These are phyloP conservation scores for Podaxis sp. DNA, from an alignment of 768 basidiomycete species.

Conservation along the genomic window DNA sequence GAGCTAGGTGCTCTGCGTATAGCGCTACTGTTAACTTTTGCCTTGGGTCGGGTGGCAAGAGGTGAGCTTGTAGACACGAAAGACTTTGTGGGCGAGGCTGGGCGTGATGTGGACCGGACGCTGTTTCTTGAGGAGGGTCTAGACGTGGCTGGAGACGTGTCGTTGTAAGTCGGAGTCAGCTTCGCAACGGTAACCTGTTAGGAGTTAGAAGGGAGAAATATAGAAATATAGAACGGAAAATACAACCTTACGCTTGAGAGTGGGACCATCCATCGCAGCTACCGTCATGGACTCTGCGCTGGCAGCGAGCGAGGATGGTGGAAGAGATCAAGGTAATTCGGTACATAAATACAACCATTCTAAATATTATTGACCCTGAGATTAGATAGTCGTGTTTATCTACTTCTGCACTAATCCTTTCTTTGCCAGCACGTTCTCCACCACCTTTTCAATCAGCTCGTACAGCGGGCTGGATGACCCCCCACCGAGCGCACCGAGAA, in stretches of 20 bases:
- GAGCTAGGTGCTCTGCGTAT: slow-evolving; percentile 27
- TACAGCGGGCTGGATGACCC: slow-evolving; percentile 45
- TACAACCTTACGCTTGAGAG: slow-evolving; percentile 16
- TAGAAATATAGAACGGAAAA: not conserved
- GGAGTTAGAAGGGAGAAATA: slow-evolving; percentile 14
- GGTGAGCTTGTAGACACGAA: slow-evolving; percentile 23
- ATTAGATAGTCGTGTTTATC: slow-evolving; percentile 13
- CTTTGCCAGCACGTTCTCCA: slow-evolving; percentile 52
- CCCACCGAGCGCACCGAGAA: slow-evolving; percentile 63
- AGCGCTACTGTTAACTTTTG: slow-evolving; percentile 61
- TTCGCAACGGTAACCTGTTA: slow-evolving; percentile 52
- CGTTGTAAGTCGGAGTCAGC: slow-evolving; percentile 26
- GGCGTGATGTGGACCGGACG: slow-evolving; percentile 36
- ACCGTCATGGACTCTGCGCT: not conserved
- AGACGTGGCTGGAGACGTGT: slow-evolving; percentile 32
- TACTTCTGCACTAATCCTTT: slow-evolving; percentile 34
- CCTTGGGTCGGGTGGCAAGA: slow-evolving; percentile 44
- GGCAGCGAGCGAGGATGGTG: slow-evolving; percentile 1
- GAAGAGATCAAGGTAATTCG: not conserved
- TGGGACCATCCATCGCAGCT: not conserved
- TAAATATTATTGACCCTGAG: slow-evolving; percentile 9
- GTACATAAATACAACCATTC: not conserved
- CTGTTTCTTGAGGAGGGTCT: slow-evolving; percentile 29
- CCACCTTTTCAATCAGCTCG: slow-evolving; percentile 54
- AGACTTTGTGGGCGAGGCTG: slow-evolving; percentile 41